phyloP scores from a whole-genome alignment of 2,329 filamentous ascomycete species.

The Claviceps monticola region DNA sequence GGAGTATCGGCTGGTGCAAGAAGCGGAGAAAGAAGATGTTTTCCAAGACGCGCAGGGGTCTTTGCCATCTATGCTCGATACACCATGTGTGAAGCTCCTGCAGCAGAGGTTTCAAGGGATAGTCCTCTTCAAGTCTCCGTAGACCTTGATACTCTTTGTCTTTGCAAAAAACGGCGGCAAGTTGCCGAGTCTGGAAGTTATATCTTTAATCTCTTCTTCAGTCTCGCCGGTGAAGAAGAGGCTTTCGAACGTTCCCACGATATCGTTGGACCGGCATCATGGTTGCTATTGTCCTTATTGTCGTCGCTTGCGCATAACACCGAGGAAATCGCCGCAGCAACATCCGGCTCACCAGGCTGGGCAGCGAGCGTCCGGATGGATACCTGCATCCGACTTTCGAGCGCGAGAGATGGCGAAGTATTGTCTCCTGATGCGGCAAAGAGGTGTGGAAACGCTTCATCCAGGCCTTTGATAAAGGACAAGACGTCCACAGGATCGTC shows the following conservation, averaged over 20 bases:
- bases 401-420: slow-evolving; percentile 12
- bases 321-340: slow-evolving; percentile 12
- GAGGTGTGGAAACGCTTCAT: slow-evolving; percentile 17
- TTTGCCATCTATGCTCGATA: not conserved
- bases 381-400: slow-evolving; percentile 24
- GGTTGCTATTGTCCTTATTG: not conserved
- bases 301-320: slow-evolving; percentile 16
- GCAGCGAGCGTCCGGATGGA: slow-evolving; percentile 17
- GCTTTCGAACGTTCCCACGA: slow-evolving; percentile 13
- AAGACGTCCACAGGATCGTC: slow-evolving; percentile 7
- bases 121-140: slow-evolving; percentile 8
- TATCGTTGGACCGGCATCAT: slow-evolving; percentile 5
- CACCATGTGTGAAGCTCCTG: slow-evolving; percentile 10
- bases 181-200: not conserved
- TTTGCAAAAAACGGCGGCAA: not conserved
- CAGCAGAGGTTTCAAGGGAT: slow-evolving; percentile 10
- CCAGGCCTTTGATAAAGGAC: slow-evolving; percentile 18
- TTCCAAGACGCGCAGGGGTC: not conserved
- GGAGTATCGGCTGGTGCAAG: slow-evolving; percentile 7
- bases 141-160: slow-evolving; percentile 6
- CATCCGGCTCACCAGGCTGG: slow-evolving; percentile 4
- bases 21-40: not conserved
- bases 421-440: slow-evolving; percentile 12
- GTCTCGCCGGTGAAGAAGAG: slow-evolving; percentile 8
- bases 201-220: not conserved